Percentiles rank a stretch among this genome's conserved stretches.
These are phyloP conservation scores for Eragrostis nindensis DNA, from an alignment of 176 grass and related monocot genomes.

Conservation along the genomic window DNA sequence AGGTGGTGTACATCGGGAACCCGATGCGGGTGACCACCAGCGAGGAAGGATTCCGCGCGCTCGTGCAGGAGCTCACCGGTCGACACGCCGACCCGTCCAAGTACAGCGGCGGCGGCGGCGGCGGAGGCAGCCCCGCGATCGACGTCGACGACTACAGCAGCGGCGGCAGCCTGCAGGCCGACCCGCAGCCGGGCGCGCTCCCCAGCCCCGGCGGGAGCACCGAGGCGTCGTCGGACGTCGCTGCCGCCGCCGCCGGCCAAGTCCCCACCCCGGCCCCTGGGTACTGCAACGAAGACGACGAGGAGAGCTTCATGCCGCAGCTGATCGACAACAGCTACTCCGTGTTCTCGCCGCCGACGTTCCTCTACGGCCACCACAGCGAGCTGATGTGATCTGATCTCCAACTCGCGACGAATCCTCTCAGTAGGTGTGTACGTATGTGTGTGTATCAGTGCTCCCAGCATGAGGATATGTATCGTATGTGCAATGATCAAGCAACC, in stretches of 20 bases:
- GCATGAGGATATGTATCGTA: constrained; percentile 40
- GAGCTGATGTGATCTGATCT: constrained; percentile 18
- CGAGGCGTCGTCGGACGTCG: constrained; percentile 30
- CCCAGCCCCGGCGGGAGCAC: constrained; percentile 41
- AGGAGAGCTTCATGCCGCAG: constrained; percentile 51
- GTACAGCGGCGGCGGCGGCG: constrained; percentile 20
- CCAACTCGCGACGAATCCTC: not conserved
- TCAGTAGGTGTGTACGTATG: not conserved
- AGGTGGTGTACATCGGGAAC: constrained; percentile 85
- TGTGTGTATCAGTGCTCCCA: constrained; percentile 15
- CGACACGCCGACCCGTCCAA: constrained; percentile 63
- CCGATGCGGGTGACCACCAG: constrained; percentile 71
- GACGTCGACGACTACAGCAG: constrained; percentile 8
- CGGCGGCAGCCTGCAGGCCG: constrained; percentile 5
- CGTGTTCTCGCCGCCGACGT: constrained; percentile 70
- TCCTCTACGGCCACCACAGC: constrained; percentile 48
- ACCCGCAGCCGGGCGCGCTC: not conserved
- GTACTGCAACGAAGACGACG: constrained; percentile 30
- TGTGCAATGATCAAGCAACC: constrained; percentile 6
- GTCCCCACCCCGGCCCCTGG: not conserved
- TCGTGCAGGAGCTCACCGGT: constrained; percentile 89
- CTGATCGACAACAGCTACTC: constrained; percentile 72
- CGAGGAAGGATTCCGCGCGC: constrained; percentile 61
- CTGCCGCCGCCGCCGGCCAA: not conserved
- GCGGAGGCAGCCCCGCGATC: not conserved